Percentiles rank a stretch among this genome's conserved stretches.
Conservation (phyloP, 2,329 filamentous ascomycete species). For the Chrysoporthe austroafricana region DNA sequence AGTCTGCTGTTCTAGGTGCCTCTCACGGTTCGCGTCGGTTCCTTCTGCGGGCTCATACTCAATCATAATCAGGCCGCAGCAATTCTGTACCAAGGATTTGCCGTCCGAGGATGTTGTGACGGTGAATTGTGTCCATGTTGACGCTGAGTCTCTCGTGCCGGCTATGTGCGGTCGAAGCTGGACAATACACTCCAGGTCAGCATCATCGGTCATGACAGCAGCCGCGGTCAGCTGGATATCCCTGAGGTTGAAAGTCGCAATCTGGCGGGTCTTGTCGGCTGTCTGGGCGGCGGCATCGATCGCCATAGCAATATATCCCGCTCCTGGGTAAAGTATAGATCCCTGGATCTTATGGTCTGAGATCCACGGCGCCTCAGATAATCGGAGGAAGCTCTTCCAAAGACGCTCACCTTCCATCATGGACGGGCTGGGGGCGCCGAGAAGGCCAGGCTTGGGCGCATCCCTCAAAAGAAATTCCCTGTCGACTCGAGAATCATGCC, state of each 20-base stretch:
- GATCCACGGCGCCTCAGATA: conserved; percentile 23
- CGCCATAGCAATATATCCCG: conserved; percentile 19
- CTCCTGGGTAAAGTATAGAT: conserved; percentile 19
- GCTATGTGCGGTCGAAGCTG: conserved; percentile 16
- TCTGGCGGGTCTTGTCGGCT: conserved; percentile 30
- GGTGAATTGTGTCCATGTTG: conserved; percentile 20
- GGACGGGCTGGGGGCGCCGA: conserved; percentile 14
- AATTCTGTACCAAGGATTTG: conserved; percentile 6
- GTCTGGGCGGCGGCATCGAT: conserved; percentile 16
- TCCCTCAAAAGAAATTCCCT: conserved; percentile 44
- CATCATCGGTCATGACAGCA: conserved; percentile 11
- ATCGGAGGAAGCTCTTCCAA: conserved; percentile 21
- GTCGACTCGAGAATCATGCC: conserved; percentile 22
- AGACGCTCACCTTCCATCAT: conserved; percentile 20
- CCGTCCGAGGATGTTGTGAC: conserved; percentile 8
- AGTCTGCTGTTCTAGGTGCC: neutral
- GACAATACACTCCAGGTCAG: conserved; percentile 11
- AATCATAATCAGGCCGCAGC: conserved; percentile 16
- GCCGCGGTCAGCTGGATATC: conserved; percentile 15
- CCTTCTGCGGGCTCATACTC: conserved; percentile 17
- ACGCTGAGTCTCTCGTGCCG: conserved; percentile 1
- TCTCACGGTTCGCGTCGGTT: conserved; percentile 12
- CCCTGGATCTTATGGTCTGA: conserved; percentile 18
- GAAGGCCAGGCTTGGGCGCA: conserved; percentile 12
- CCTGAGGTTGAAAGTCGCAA: neutral